These are phyloP conservation scores for Heterobasidion irregulare DNA, from an alignment of 1,284 basidiomycete genomes.

Conservation along the genomic window DNA sequence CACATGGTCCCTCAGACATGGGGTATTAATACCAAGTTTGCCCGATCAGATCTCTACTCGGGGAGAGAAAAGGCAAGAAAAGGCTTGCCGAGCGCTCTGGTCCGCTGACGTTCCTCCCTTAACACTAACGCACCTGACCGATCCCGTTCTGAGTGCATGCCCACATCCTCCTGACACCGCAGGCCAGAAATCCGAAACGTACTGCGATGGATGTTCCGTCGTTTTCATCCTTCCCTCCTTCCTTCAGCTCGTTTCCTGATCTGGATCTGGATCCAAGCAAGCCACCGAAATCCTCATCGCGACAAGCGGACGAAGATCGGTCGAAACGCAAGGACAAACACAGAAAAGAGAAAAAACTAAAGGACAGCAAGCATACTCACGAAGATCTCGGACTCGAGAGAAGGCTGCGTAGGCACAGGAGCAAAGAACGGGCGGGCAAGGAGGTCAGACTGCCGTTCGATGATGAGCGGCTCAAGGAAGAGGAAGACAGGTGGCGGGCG, in stretches of 20 bases:
- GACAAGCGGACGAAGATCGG: conserved; percentile 1
- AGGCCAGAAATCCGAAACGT: neutral
- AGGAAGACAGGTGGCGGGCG: conserved; percentile 20
- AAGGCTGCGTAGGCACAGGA: conserved; percentile 7
- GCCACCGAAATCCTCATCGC: conserved; percentile 1
- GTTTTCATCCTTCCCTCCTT: conserved; percentile 49
- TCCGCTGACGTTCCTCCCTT: no score
- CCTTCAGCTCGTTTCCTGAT: conserved; percentile 62
- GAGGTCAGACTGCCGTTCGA: conserved; percentile 13
- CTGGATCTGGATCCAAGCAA: conserved; percentile 31
- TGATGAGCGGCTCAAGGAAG: conserved; percentile 29
- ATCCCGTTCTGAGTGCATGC: neutral
- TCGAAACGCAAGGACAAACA: conserved; percentile 13
- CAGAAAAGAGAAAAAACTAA: conserved; percentile 15
- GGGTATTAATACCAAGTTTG: no score
- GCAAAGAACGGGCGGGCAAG: conserved; percentile 9
- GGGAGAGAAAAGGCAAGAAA: no score
- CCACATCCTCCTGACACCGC: neutral
- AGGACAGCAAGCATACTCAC: conserved; percentile 19
- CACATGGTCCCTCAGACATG: no score
- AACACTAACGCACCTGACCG: no score
- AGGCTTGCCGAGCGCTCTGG: no score
- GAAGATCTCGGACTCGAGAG: conserved; percentile 5
- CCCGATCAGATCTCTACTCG: no score
- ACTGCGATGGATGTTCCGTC: conserved; percentile 18